Percentiles rank a stretch among this genome's conserved stretches.
Conservation (phyloP, 306 rosid species). For the Mucuna pruriens region DNA sequence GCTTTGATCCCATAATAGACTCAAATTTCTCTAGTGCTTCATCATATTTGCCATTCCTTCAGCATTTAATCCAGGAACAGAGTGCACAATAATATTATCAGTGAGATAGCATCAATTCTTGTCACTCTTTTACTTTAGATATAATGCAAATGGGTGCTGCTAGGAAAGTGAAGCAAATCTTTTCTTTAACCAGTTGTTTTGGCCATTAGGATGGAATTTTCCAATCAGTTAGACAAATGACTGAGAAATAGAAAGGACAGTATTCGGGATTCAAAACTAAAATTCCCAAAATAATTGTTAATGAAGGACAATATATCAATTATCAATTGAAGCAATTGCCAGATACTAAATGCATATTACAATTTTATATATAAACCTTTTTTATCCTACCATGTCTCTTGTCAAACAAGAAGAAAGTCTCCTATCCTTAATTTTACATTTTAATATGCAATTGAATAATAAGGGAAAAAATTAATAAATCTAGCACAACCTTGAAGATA, state of each 20-base stretch:
- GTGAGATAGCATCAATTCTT: constrained; percentile 8
- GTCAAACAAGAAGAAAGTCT: constrained; percentile 3
- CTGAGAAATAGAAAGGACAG: neutral
- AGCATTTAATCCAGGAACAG: constrained; percentile 38
- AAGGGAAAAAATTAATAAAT: constrained; percentile 15
- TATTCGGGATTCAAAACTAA: neutral
- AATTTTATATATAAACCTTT: neutral
- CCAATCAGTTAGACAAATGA: constrained; percentile 10
- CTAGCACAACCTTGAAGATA: neutral
- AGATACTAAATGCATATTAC: constrained; percentile 1
- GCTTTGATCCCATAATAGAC: constrained; percentile 86
- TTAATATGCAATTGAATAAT: neutral
- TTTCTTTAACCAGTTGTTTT: neutral
- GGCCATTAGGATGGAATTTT: neutral
- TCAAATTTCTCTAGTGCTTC: constrained; percentile 90
- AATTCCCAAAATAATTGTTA: neutral
- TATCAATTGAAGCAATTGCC: neutral
- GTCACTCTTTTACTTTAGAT: constrained; percentile 7
- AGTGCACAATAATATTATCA: constrained; percentile 8
- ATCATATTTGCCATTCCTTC: constrained; percentile 83
- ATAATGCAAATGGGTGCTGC: neutral
- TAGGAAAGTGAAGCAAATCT: neutral
- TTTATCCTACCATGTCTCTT: neutral
- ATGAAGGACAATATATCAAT: neutral
- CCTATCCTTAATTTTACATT: neutral